Percentiles rank a stretch among this genome's conserved stretches.
phyloP scores from a whole-genome alignment of 2,329 filamentous ascomycete genomes.

The Venturia effusa region DNA sequence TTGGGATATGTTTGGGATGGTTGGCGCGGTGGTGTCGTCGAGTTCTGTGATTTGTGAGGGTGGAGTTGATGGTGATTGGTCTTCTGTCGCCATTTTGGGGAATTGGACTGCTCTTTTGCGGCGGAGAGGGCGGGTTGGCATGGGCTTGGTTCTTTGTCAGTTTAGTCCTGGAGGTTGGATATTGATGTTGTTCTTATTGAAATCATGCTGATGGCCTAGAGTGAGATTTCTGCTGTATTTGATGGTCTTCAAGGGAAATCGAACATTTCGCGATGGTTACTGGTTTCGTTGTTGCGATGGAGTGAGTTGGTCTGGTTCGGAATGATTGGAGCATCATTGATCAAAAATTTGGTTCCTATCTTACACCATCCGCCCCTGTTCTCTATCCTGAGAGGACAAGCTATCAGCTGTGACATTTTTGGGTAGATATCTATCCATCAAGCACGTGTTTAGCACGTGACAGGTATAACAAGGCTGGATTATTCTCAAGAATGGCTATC shows the following conservation, averaged over 20 bases:
- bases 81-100: conserved; percentile 3
- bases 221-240: neutral
- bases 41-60: conserved; percentile 2
- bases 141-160: neutral
- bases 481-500: too few relatives aligned
- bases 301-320: too few relatives aligned
- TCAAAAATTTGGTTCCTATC: too few relatives aligned
- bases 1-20: neutral
- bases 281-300: neutral
- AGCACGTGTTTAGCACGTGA: too few relatives aligned
- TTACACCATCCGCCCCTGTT: too few relatives aligned
- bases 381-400: too few relatives aligned
- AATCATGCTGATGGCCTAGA: neutral
- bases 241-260: neutral
- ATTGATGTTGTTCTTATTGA: neutral
- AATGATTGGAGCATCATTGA: too few relatives aligned
- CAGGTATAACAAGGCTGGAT: too few relatives aligned
- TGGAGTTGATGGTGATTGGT: neutral
- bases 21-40: neutral
- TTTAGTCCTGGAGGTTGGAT: neutral
- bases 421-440: too few relatives aligned
- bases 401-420: too few relatives aligned
- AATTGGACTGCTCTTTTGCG: conserved; percentile 7
- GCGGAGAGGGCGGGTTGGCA: conserved; percentile 9
- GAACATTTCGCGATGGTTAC: neutral